Base-by-base conservation (phyloP, 768 basidiomycete genomes). In the Mrakia blollopis region DNA sequence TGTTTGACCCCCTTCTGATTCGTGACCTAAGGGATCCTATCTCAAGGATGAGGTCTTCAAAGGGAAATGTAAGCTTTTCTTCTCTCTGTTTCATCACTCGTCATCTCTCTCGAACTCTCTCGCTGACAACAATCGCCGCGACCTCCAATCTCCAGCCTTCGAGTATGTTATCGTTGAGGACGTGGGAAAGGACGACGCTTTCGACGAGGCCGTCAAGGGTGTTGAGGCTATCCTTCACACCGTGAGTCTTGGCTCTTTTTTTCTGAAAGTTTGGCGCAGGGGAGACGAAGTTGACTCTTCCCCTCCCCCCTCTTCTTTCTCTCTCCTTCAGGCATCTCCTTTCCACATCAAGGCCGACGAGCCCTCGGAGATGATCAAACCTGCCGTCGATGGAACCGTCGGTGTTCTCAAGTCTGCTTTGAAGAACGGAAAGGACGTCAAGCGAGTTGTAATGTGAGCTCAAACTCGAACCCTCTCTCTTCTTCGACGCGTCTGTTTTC, bases 151-250 rank as follows among this genome's bases (percentile, higher is more conserved):
- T 7, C 21, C 47, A 50, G 47, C 47, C 47, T 50, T 50, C 18
- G 47, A 50, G 47, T 44, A 32, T 9, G 60, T 61, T 11, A 61
- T 60, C 44, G 39, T 44, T 10, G n/a, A 39, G 23, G 23, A 73
- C 32, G 57, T 67, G 13, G 35, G 28, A 28, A 23, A 81, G 81
- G 79, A 80, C 16, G 88, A 87, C 6, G 91, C 89, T 0, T 94
- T 92, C 79, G 91, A 93, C 81, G 89, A 91, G 72, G 91, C 89
- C 0, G 90, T 93, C 76, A 88, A 89, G 81, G 91, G 87, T 0
- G 88, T 93, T 11, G 89, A 91, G 78, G 92, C 87, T 0, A 87
- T 94, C 70, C 86, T 62, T 11, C 74, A 75, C 25, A 75, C 76
- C 8, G 72, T 72, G 18, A 2, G 47, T 50, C 54, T 28, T 28